Evolutionary conservation across 805 yeast genomes (phyloP).

Genomic region (Blastobotrys peoriensis): DNA sequence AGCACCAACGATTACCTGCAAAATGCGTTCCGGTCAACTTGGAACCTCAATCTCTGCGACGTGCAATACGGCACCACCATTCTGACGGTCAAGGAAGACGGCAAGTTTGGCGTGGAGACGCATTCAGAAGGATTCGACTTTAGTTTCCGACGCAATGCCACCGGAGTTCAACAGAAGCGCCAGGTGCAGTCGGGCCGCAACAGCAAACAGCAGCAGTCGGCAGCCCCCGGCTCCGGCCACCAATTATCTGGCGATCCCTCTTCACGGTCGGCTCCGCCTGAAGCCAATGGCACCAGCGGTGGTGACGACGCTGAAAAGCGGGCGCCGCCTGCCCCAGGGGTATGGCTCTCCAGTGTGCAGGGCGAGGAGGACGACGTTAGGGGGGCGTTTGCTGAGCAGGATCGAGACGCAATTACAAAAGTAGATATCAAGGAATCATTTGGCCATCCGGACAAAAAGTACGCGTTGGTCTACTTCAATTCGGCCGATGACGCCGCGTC

Average conservation of each 20-base stretch:
- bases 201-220: neutral
- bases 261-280: neutral
- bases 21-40: slow-evolving; percentile 60
- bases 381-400: slow-evolving; percentile 28
- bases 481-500: slow-evolving; percentile 31
- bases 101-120: slow-evolving; percentile 48
- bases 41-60: slow-evolving; percentile 76
- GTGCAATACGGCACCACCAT: slow-evolving; percentile 44
- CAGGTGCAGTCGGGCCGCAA: neutral
- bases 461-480: slow-evolving; percentile 33
- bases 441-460: slow-evolving; percentile 27
- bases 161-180: slow-evolving; percentile 1
- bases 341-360: slow-evolving; percentile 35
- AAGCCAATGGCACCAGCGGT: neutral
- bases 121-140: slow-evolving; percentile 61
- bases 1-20: slow-evolving; percentile 50
- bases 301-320: neutral
- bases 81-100: slow-evolving; percentile 39
- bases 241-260: neutral
- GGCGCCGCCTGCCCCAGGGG: slow-evolving; percentile 27
- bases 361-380: slow-evolving; percentile 29
- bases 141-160: slow-evolving; percentile 35
- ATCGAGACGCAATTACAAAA: slow-evolving; percentile 27
- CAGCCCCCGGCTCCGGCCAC: neutral
- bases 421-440: slow-evolving; percentile 25